Percentiles rank a stretch among this genome's conserved stretches.
Evolutionary conservation across 331 rosid species (phyloP).

Genomic region (Malus hybrid): DNA sequence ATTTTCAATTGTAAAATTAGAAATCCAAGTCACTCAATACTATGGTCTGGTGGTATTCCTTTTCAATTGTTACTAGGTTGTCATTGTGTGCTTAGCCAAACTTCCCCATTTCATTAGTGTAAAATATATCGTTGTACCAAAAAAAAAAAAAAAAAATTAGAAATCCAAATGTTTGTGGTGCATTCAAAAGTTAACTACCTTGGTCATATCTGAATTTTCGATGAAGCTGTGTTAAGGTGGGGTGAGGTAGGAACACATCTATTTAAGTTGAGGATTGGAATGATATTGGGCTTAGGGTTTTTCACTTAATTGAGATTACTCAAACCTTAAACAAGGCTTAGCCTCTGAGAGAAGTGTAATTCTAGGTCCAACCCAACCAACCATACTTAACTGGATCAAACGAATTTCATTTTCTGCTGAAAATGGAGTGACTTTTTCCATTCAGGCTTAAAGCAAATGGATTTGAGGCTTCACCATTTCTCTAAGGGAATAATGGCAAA

Average conservation of each 20-base stretch:
- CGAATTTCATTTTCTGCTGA: not conserved
- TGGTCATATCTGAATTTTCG: no score
- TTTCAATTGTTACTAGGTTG: no score
- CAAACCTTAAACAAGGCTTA: not conserved
- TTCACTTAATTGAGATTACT: not conserved
- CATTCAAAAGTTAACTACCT: not conserved
- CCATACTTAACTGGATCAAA: not conserved
- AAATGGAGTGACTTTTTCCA: not conserved
- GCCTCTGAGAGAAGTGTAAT: not conserved
- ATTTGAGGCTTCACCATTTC: not conserved
- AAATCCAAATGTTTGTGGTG: not conserved
- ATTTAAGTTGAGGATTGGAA: not conserved
- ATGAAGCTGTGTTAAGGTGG: no score
- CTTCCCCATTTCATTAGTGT: no score
- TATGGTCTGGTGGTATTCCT: no score
- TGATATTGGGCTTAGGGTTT: not conserved
- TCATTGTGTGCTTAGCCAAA: no score
- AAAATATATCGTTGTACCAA: no score
- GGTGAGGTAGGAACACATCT: not conserved
- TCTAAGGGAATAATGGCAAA: not conserved
- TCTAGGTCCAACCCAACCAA: not conserved
- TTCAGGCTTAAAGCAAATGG: not conserved
- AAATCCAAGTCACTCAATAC: no score
- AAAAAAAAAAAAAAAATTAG: no score
- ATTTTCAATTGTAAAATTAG: no score